Evolutionary conservation across 225 moss, liverwort and hornwort species (phyloP), one percentile per base, ranked within the genome.

Genomic region (Antitrichia curtipendula): DNA sequence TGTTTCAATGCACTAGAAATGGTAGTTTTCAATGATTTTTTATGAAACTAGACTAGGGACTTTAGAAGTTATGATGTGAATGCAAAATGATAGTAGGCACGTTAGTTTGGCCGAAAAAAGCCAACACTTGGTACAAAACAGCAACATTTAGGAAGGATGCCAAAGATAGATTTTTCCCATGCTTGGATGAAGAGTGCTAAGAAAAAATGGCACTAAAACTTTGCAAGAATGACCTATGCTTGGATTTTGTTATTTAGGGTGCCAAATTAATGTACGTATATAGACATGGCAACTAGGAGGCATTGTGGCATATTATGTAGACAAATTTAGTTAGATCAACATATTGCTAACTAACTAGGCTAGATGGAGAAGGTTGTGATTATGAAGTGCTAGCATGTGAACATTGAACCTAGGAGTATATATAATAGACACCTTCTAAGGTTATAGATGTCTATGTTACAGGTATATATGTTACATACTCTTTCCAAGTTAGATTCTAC

Each of bases 281-380:
- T 16, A 40, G 68, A 38, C 13, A 27, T 45, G 6, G 43, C 8
- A 24, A 71, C 12, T 43, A 71, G 9, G 27, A 28, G 3, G 27
- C 16, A 71, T 1, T 43, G 0, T 27, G 2, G 13, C 13, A 38
- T 7, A 5, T 71, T 16, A 43, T 0, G 0, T 27, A 27, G 9
- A 9, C 2, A 71, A 43, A 43, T 9, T 43, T 25, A 41, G 9
- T 71, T 43, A 70, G 15, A 2, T 8, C 8, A 41, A 70, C 1
- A 41, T 68, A 4, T 66, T 66, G 3, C 4, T 23, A 22, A 68
- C 13, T 12, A 22, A n/a, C n/a, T 10, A 1, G n/a, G n/a, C 6
- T 2, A 4, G 3, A 36, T 65, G 3, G 12, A 10, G 5, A 68
- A 23, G 23, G 22, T 9, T 2, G 8, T 24, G 13, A 50, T 5